Percentiles rank a stretch among this genome's conserved stretches.
Evolutionary conservation across 345 rosid species (phyloP).

Genomic region (Eutrema heterophyllum): DNA sequence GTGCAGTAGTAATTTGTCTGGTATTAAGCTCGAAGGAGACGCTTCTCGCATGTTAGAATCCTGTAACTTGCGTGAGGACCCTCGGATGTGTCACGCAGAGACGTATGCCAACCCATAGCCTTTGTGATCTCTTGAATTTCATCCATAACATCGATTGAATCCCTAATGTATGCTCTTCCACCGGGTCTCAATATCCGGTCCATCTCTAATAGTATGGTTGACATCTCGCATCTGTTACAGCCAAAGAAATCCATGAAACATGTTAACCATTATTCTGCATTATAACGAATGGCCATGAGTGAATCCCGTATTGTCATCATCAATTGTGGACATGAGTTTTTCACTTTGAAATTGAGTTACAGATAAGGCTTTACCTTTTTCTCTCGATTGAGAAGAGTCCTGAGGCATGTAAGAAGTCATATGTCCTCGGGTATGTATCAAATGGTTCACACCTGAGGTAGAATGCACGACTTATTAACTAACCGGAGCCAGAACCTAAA

Average conservation of each 20-base stretch:
- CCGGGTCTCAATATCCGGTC: constrained; percentile 95
- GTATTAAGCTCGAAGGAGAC: constrained; percentile 35
- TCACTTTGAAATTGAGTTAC: not conserved
- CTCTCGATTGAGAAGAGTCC: constrained; percentile 87
- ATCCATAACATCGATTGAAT: constrained; percentile 64
- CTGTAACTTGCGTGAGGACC: constrained; percentile 95
- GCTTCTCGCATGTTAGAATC: constrained; percentile 77
- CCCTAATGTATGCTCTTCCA: constrained; percentile 83
- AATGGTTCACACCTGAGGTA: constrained; percentile 88
- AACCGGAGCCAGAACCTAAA: not conserved
- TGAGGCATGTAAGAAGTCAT: constrained; percentile 84
- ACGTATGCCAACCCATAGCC: constrained; percentile 81
- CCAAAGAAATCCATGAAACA: not conserved
- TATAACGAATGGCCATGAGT: not conserved
- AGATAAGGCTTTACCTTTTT: constrained; percentile 57
- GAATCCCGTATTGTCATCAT: not conserved
- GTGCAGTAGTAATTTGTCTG: not conserved
- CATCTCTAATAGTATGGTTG: constrained; percentile 95
- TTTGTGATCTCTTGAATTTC: constrained; percentile 72
- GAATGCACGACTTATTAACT: not conserved
- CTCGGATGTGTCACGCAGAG: constrained; percentile 75
- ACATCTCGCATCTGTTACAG: constrained; percentile 74
- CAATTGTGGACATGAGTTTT: not conserved
- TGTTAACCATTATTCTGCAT: not conserved
- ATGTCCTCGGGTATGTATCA: constrained; percentile 97